Evolutionary conservation across 805 yeast genomes (phyloP).

Genomic region (Spathaspora hagerdaliae): DNA sequence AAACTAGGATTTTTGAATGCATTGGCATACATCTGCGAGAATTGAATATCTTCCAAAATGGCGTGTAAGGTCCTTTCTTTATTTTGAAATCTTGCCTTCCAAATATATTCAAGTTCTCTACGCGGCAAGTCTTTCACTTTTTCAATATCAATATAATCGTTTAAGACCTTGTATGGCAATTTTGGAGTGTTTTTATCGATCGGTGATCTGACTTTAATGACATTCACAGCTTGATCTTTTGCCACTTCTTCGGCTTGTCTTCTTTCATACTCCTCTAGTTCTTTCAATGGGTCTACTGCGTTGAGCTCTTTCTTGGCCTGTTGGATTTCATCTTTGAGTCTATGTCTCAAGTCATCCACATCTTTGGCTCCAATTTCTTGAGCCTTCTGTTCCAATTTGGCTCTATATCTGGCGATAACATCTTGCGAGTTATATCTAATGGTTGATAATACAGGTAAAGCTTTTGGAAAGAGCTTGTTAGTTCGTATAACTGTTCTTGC

Average conservation of each 20-base stretch:
- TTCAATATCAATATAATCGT: conserved; percentile 65
- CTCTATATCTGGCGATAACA: conserved; percentile 18
- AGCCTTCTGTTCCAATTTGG: conserved; percentile 34
- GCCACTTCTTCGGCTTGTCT: conserved; percentile 27
- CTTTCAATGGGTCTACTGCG: conserved; percentile 65
- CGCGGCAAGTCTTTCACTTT: conserved; percentile 54
- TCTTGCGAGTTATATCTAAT: conserved; percentile 3
- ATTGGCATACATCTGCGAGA: conserved; percentile 53
- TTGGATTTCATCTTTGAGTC: conserved; percentile 58
- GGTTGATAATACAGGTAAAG: neutral
- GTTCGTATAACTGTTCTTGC: neutral
- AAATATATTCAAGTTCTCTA: conserved; percentile 70
- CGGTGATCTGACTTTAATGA: conserved; percentile 32
- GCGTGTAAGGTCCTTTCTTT: conserved; percentile 65
- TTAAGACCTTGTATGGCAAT: conserved; percentile 65
- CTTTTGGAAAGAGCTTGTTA: neutral
- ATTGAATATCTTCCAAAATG: conserved; percentile 52
- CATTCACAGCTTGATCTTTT: conserved; percentile 18
- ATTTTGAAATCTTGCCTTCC: conserved; percentile 81
- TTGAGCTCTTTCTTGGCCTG: conserved; percentile 51
- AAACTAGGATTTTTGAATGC: conserved; percentile 79
- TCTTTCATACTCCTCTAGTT: conserved; percentile 54
- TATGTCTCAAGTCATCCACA: conserved; percentile 58
- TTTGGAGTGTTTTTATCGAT: conserved; percentile 30
- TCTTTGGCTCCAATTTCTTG: conserved; percentile 29